A percentile compares a stretch with the other conserved stretches of the same genome.
Conservation (phyloP, 2,329 filamentous ascomycete genomes). For the Myrmaecium sp. region DNA sequence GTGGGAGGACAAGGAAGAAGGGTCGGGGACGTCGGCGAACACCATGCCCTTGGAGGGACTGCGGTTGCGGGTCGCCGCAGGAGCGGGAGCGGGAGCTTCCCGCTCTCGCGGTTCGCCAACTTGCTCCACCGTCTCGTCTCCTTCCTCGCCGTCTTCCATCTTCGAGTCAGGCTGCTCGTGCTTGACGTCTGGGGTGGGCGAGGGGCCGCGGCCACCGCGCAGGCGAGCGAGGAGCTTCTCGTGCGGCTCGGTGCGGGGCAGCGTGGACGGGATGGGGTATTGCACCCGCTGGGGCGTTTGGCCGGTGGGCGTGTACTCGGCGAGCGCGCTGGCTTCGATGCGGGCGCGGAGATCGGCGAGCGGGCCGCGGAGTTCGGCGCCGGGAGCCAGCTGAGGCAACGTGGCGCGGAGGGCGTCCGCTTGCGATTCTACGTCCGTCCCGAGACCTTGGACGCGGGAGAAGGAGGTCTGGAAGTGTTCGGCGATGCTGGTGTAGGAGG, state of each 20-base stretch:
- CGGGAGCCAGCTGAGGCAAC: slow-evolving; percentile 40
- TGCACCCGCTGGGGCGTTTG: slow-evolving; percentile 65
- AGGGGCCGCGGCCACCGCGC: slow-evolving; percentile 21
- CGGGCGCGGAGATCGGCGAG: slow-evolving; percentile 53
- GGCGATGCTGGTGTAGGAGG: slow-evolving; percentile 56
- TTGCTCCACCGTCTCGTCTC: slow-evolving; percentile 9
- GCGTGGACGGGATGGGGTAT: slow-evolving; percentile 62
- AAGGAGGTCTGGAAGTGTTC: slow-evolving; percentile 53
- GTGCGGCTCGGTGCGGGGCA: slow-evolving; percentile 59
- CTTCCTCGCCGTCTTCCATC: slow-evolving; percentile 10
- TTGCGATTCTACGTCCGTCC: slow-evolving; percentile 47
- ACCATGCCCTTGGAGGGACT: slow-evolving; percentile 34
- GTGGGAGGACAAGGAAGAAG: slow-evolving; percentile 1
- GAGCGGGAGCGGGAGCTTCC: slow-evolving; percentile 4
- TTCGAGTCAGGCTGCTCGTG: slow-evolving; percentile 7
- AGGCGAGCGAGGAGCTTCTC: slow-evolving; percentile 36
- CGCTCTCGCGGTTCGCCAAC: neutral
- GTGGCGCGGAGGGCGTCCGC: slow-evolving; percentile 40
- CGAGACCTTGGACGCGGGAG: slow-evolving; percentile 50
- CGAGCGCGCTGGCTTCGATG: slow-evolving; percentile 46
- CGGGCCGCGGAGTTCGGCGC: slow-evolving; percentile 45
- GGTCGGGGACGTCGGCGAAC: slow-evolving; percentile 29
- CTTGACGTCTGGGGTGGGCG: slow-evolving; percentile 5
- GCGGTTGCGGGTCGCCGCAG: slow-evolving; percentile 12
- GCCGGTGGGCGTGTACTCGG: slow-evolving; percentile 74